Percentiles rank a stretch among this genome's conserved stretches.
phyloP scores from a whole-genome alignment of 2,329 filamentous ascomycete species.

The Magnaporthiopsis poae region DNA sequence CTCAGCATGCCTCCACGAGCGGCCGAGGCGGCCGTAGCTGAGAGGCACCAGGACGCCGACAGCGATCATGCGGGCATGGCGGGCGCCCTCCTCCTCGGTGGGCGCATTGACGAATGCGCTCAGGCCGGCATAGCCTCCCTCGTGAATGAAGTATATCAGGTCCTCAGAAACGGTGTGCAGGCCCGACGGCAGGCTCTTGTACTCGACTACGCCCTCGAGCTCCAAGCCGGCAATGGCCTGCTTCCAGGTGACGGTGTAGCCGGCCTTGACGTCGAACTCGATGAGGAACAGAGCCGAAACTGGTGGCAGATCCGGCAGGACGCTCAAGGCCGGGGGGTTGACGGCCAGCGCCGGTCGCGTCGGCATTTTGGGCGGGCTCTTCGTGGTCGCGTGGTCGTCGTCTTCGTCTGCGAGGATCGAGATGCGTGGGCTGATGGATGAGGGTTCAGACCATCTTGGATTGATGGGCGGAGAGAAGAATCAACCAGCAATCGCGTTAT shows the following conservation, averaged over 20 bases:
- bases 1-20: conserved; percentile 80
- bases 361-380: neutral
- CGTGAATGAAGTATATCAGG: conserved; percentile 88
- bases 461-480: neutral
- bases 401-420: neutral
- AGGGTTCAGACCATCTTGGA: neutral
- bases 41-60: conserved; percentile 82
- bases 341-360: conserved; percentile 7
- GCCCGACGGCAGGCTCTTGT: conserved; percentile 89
- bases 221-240: conserved; percentile 57
- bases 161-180: conserved; percentile 81
- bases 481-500: neutral
- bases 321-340: neutral
- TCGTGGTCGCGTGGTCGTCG: neutral
- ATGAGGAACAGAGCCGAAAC: conserved; percentile 79
- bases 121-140: conserved; percentile 67
- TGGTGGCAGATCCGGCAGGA: conserved; percentile 40
- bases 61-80: conserved; percentile 86
- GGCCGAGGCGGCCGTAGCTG: conserved; percentile 73
- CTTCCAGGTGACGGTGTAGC: conserved; percentile 87
- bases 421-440: neutral
- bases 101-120: conserved; percentile 84
- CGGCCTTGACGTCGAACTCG: conserved; percentile 83
- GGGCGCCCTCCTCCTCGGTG: conserved; percentile 63
- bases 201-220: conserved; percentile 83